A percentile compares a stretch with the other conserved stretches of the same genome.
Conservation (phyloP, 208 protist genomes). For the Wallacemonas collosoma region DNA sequence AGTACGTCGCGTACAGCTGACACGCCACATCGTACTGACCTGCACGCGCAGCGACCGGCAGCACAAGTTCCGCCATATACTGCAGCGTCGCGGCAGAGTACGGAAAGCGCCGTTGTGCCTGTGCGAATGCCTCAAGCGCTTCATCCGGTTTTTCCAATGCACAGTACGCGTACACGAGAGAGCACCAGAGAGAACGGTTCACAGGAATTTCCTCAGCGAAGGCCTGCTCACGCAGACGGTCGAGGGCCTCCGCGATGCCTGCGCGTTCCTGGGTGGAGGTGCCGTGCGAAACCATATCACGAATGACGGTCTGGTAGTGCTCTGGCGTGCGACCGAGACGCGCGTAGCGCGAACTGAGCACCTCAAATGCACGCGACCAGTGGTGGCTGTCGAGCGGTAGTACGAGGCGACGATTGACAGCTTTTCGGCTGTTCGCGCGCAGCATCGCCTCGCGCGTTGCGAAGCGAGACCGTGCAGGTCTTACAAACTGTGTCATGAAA, state of each 20-base stretch:
- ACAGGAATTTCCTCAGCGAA: conserved; percentile 71
- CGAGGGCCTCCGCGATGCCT: conserved; percentile 26
- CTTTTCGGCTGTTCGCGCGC: conserved; percentile 58
- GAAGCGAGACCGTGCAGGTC: conserved; percentile 21
- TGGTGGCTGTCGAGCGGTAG: conserved; percentile 79
- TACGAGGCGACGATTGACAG: conserved; percentile 76
- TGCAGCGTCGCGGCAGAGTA: conserved; percentile 58
- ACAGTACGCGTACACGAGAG: conserved; percentile 79
- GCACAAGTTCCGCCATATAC: conserved; percentile 67
- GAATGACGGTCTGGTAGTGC: conserved; percentile 78
- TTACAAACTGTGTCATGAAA: conserved; percentile 84
- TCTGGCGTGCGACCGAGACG: conserved; percentile 56
- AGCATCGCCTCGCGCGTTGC: conserved; percentile 45
- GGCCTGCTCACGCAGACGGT: conserved; percentile 60
- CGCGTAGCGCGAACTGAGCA: conserved; percentile 73
- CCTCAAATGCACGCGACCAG: conserved; percentile 82
- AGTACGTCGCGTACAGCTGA: conserved; percentile 34
- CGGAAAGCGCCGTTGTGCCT: conserved; percentile 45
- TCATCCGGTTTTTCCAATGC: conserved; percentile 39
- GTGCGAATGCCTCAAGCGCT: conserved; percentile 57
- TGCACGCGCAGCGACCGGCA: conserved; percentile 55
- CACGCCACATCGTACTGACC: conserved; percentile 47
- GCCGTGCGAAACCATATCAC: conserved; percentile 54
- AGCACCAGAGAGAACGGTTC: conserved; percentile 64
- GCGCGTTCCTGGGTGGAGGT: conserved; percentile 21